Base-by-base conservation (phyloP, 1,284 basidiomycete genomes). In the Pseudozyma thailandica region DNA sequence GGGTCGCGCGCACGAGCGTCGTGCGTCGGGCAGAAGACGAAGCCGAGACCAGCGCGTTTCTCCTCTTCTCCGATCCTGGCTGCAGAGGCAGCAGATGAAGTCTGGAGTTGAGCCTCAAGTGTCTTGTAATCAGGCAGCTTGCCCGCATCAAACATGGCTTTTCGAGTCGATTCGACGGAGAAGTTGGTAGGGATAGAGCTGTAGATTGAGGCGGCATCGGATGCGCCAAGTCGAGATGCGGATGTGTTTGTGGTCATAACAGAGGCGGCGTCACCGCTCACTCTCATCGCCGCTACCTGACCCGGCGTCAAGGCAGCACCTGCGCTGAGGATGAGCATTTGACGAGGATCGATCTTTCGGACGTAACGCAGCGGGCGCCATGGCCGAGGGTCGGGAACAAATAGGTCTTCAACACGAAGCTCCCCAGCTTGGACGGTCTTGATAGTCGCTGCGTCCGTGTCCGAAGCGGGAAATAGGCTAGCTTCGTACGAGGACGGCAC, bases 351-450 rank as follows among this genome's bases (percentile, higher is more conserved):
- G 6, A 69, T 70, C 23, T 81, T 73, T 21, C 81, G 72, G 20
- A 82, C 79, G 27, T 77, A 73, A 2, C 80, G 72, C 28, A 80
- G 65, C 21, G 80, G 78, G 21, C 69, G 65, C 72, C 70, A 80
- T 0, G 70, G 61, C 27, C 80, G 60, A 4, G 80, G 79, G 43
- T 82, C 80, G 1, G 79, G 72, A 1, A 79, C 58, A 35, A 82
- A 82, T 4, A 81, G 63, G 35, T 74, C 68, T 12, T 57, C 52
- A 8, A 72, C 58, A 3, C 66, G 60, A 8, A 76, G 48, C 26
- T 58, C 60, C 15, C 64, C 61, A 3, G 47, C 15, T 6, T 56
- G 52, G 6, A n/a, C 30, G 0, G 64, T 69, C 26, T 42, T 53
- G 38, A 66, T 58, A 18, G 62, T 66, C 16, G 55, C 58, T 16